A percentile compares a stretch with the other conserved stretches of the same genome.
phyloP scores from a whole-genome alignment of 495 filamentous ascomycete species.

The Mycothermus thermophilus region DNA sequence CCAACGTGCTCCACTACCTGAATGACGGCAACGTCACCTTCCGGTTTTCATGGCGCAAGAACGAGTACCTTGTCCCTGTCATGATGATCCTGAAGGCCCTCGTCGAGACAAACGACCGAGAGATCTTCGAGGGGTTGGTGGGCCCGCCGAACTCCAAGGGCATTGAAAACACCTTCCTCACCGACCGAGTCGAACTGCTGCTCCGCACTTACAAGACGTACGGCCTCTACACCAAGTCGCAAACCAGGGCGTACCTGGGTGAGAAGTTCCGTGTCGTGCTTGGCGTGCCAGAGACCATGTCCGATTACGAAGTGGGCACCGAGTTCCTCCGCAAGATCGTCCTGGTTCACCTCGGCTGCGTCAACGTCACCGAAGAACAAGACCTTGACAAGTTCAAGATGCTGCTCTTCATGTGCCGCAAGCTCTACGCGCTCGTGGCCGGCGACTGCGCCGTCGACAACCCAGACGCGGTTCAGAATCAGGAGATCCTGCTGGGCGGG shows the following conservation, averaged over 20 bases:
- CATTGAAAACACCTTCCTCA: constrained; percentile 78
- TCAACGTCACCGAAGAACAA: constrained; percentile 65
- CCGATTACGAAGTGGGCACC: constrained; percentile 72
- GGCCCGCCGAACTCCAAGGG: constrained; percentile 59
- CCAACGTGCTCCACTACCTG: constrained; percentile 91
- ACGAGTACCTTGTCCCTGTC: constrained; percentile 83
- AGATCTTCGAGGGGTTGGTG: constrained; percentile 84
- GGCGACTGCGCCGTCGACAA: constrained; percentile 90
- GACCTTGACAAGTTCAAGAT: constrained; percentile 87
- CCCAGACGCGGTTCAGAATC: constrained; percentile 87
- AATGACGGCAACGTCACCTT: constrained; percentile 91
- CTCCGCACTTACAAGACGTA: constrained; percentile 88
- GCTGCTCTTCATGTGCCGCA: constrained; percentile 90
- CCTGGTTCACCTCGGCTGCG: constrained; percentile 73
- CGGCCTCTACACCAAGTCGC: constrained; percentile 57
- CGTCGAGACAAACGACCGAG: constrained; percentile 87
- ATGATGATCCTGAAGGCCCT: constrained; percentile 96
- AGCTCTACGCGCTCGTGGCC: constrained; percentile 81
- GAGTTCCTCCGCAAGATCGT: constrained; percentile 86
- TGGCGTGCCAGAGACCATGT: constrained; percentile 62
- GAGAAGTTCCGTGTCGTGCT: constrained; percentile 80
- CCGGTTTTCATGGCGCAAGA: constrained; percentile 95
- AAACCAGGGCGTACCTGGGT: constrained; percentile 72
- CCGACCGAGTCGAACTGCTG: constrained; percentile 83
- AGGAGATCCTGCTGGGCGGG: constrained; percentile 83